A percentile compares a stretch with the other conserved stretches of the same genome.
These are phyloP conservation scores for Phytopythium sindhum DNA, from an alignment of 352 stramenopile species.

Conservation along the genomic window DNA sequence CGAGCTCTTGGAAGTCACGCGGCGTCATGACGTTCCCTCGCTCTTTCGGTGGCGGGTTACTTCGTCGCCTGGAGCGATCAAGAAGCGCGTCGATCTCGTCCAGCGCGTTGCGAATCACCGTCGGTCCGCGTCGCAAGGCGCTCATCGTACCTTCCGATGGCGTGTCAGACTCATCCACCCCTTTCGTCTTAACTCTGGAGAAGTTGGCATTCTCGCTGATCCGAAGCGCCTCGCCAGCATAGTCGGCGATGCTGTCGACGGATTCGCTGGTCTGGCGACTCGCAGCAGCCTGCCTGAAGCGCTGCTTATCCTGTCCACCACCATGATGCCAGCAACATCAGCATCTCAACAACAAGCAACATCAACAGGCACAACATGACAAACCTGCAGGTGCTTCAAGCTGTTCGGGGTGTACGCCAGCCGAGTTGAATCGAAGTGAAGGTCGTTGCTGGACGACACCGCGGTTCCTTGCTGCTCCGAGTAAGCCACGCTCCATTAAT, in stretches of 20 bases:
- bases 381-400: constrained; percentile 66
- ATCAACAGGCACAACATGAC: not conserved
- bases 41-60: constrained; percentile 8
- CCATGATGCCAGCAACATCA: constrained; percentile 6
- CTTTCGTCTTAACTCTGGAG: not conserved
- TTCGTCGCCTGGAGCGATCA: constrained; percentile 23
- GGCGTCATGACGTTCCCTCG: constrained; percentile 15
- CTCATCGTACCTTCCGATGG: constrained; percentile 4
- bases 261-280: constrained; percentile 1
- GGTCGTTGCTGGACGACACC: constrained; percentile 60
- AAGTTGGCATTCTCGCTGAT: constrained; percentile 7
- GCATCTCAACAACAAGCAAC: not conserved
- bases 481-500: not conserved
- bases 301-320: constrained; percentile 22
- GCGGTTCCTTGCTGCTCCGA: constrained; percentile 27
- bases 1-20: constrained; percentile 36
- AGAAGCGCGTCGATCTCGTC: constrained; percentile 53
- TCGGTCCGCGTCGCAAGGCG: constrained; percentile 31
- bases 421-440: constrained; percentile 54
- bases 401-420: constrained; percentile 67
- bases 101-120: constrained; percentile 39
- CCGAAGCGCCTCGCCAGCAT: constrained; percentile 21
- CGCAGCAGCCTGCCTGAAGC: constrained; percentile 8
- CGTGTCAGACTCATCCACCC: constrained; percentile 9
- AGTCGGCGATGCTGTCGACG: constrained; percentile 12